These are phyloP conservation scores for Hordeum pubiflorum DNA, from an alignment of 202 grass and related monocot genomes.

Conservation along the genomic window DNA sequence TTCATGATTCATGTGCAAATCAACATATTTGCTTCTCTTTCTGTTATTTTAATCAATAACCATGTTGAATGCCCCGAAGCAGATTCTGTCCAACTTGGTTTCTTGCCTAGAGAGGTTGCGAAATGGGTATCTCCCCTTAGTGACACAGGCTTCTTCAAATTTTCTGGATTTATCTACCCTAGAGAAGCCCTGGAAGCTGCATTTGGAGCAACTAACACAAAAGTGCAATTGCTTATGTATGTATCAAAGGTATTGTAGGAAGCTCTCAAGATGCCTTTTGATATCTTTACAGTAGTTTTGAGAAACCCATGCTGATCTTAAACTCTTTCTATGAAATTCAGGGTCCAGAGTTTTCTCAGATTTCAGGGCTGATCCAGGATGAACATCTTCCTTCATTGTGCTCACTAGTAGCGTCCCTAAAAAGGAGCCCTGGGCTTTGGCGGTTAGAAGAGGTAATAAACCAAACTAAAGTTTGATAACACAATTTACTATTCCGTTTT, in stretches of 20 bases:
- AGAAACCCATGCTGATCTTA: not conserved
- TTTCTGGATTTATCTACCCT: constrained; percentile 83
- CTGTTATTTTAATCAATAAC: not conserved
- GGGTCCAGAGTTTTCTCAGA: constrained; percentile 69
- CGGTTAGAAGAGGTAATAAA: constrained; percentile 67
- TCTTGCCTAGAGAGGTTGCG: constrained; percentile 82
- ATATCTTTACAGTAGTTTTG: not conserved
- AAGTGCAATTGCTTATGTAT: constrained; percentile 53
- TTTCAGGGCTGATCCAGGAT: constrained; percentile 43
- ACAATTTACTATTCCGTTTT: not conserved
- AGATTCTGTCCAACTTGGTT: constrained; percentile 82
- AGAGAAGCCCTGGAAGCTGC: constrained; percentile 73
- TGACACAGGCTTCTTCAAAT: constrained; percentile 60
- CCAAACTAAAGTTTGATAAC: not conserved
- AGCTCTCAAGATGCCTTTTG: constrained; percentile 16
- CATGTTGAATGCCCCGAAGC: constrained; percentile 23
- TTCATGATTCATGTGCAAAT: constrained; percentile 1
- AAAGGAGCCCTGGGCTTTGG: constrained; percentile 65
- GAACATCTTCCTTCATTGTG: constrained; percentile 57
- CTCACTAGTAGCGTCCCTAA: constrained; percentile 60
- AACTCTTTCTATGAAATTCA: constrained; percentile 39
- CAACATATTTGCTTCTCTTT: not conserved
- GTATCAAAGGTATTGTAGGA: constrained; percentile 49
- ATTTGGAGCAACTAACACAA: constrained; percentile 46
- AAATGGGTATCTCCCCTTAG: constrained; percentile 87